Conservation (phyloP, 192 early-diverging fungal species). For the Coemansia sp. region DNA sequence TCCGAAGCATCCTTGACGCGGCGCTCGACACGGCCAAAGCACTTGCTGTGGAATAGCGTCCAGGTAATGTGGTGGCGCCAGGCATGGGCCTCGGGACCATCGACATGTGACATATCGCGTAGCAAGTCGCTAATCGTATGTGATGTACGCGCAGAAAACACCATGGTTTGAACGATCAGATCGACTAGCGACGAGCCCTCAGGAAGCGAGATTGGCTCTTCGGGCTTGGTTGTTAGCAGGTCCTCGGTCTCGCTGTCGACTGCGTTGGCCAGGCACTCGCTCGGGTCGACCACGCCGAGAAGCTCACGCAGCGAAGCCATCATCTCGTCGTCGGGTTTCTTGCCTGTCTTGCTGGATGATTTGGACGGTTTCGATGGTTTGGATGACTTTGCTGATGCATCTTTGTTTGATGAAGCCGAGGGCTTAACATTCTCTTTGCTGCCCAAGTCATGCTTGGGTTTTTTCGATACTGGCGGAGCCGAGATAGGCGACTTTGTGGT, state of each 20-base stretch:
- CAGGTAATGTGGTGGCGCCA: conserved; percentile 46
- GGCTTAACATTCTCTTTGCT: not conserved
- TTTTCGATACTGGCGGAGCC: not conserved
- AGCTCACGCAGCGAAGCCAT: conserved; percentile 47
- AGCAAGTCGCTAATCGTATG: conserved; percentile 53
- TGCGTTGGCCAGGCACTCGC: conserved; percentile 49
- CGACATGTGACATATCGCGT: conserved; percentile 41
- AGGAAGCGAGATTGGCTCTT: conserved; percentile 18
- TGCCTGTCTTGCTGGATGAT: not conserved
- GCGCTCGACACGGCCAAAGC: conserved; percentile 55
- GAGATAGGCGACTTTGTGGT: not conserved
- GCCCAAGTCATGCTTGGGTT: not conserved
- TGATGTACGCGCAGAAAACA: conserved; percentile 54
- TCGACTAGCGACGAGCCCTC: conserved; percentile 23
- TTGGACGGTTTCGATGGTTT: conserved; percentile 6
- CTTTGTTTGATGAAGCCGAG: no score
- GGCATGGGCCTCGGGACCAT: conserved; percentile 16
- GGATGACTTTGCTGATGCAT: not conserved
- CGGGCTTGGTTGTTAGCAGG: conserved; percentile 26
- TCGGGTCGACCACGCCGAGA: conserved; percentile 48
- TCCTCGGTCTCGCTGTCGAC: conserved; percentile 52
- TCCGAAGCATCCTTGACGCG: conserved; percentile 54
- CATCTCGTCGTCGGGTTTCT: conserved; percentile 41
- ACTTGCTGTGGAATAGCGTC: conserved; percentile 41
- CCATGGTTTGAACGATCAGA: conserved; percentile 49